Conservation (phyloP, 83 land plant genomes). For the Picea engelmannii region DNA sequence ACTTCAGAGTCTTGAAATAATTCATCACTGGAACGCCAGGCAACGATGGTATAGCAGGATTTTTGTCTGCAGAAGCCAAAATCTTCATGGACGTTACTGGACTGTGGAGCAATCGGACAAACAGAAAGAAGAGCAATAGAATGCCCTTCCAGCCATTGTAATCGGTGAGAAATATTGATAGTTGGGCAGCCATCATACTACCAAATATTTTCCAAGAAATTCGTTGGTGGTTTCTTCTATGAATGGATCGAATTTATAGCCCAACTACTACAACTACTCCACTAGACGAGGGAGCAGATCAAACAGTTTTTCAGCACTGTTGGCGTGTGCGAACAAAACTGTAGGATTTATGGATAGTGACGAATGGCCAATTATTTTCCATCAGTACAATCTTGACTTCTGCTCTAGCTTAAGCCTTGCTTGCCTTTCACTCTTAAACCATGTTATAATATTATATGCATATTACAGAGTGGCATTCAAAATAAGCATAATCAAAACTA, state of each 20-base stretch:
- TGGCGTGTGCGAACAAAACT: neutral
- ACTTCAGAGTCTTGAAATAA: conserved; percentile 21
- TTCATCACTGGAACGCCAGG: neutral
- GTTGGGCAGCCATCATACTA: neutral
- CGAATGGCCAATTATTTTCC: neutral
- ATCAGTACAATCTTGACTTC: neutral
- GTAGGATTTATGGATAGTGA: neutral
- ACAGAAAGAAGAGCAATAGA: too few species aligned
- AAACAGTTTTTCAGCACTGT: neutral
- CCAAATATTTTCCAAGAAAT: neutral
- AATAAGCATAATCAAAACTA: too few species aligned
- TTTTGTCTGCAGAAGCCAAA: too few species aligned
- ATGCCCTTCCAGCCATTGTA: too few species aligned
- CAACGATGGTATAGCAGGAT: neutral
- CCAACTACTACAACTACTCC: too few species aligned
- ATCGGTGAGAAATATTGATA: too few species aligned
- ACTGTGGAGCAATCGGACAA: too few species aligned
- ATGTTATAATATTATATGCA: too few species aligned
- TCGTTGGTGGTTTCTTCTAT: too few species aligned
- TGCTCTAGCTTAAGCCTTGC: neutral
- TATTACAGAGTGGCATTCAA: too few species aligned
- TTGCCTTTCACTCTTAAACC: neutral
- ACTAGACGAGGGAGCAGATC: neutral
- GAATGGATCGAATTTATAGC: too few species aligned
- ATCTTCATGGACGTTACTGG: too few species aligned